Conservation (phyloP, 208 protist genomes). For the Trypanosoma avium region DNA sequence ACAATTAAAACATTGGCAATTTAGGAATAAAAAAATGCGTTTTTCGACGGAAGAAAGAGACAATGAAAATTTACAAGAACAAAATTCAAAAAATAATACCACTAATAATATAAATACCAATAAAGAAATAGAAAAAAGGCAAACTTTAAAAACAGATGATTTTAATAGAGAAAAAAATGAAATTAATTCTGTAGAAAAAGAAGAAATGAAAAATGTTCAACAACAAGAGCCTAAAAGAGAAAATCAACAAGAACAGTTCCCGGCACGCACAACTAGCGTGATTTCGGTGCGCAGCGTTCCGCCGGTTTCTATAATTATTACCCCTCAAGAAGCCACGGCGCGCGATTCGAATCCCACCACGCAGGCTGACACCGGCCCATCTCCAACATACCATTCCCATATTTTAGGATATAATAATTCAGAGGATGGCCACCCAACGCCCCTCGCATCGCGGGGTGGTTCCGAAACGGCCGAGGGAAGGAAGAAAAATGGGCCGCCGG, state of each 20-base stretch:
- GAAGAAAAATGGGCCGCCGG: too few relatives aligned
- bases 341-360: neutral
- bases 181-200: too few relatives aligned
- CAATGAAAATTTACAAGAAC: neutral
- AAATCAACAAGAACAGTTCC: too few relatives aligned
- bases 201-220: too few relatives aligned
- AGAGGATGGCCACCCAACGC: too few relatives aligned
- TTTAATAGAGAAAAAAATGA: neutral
- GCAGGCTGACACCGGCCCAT: neutral
- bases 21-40: slow-evolving; percentile 17
- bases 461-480: too few relatives aligned
- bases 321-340: slow-evolving; percentile 5
- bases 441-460: too few relatives aligned
- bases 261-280: neutral
- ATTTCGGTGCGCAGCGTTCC: neutral
- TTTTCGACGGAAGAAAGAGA: slow-evolving; percentile 1
- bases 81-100: neutral
- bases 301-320: slow-evolving; percentile 10
- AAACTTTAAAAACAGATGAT: neutral
- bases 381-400: neutral
- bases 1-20: slow-evolving; percentile 13
- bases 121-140: too few relatives aligned
- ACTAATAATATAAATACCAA: too few relatives aligned
- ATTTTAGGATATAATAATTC: too few relatives aligned
- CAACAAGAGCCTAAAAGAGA: too few relatives aligned